phyloP scores from a whole-genome alignment of 768 basidiomycete genomes.

The Pisolithus albus region DNA sequence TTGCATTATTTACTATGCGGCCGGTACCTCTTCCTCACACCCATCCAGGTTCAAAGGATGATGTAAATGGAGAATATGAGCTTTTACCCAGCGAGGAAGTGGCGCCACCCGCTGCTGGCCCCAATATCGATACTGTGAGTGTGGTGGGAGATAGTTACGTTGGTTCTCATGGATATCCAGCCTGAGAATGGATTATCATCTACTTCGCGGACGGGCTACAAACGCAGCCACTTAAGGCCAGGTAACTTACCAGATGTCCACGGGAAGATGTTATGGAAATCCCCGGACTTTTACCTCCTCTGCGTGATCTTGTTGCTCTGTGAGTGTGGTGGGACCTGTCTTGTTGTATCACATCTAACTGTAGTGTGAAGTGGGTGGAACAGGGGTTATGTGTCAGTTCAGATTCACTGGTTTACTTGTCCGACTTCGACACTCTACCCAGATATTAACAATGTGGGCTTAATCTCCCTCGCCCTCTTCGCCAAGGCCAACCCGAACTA shows the following conservation, averaged over 20 bases:
- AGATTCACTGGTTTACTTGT: background rate
- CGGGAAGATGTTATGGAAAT: slow-evolving; percentile 45
- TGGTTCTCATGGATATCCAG: background rate
- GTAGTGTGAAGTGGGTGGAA: slow-evolving; percentile 51
- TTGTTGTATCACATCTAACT: background rate
- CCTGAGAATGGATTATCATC: background rate
- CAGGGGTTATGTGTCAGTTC: slow-evolving; percentile 65
- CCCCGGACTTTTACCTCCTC: slow-evolving; percentile 59
- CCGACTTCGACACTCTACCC: background rate
- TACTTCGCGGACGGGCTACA: background rate
- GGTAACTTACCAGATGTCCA: slow-evolving; percentile 43
- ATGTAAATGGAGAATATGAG: background rate
- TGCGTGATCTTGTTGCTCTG: slow-evolving; percentile 49
- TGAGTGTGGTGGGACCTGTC: slow-evolving; percentile 29
- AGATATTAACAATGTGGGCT: slow-evolving; percentile 85
- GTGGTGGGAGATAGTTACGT: background rate
- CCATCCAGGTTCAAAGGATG: slow-evolving; percentile 25
- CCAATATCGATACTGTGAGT: background rate
- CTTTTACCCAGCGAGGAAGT: background rate
- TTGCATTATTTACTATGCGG: slow-evolving; percentile 63
- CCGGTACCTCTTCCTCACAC: slow-evolving; percentile 44
- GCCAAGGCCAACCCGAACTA: slow-evolving; percentile 54
- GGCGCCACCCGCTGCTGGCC: background rate
- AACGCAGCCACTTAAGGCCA: background rate
- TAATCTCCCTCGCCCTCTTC: slow-evolving; percentile 64